Evolutionary conservation across 2,329 filamentous ascomycete species (phyloP), one percentile per base, ranked within the genome.

Genomic region (Bertia moriformis): DNA sequence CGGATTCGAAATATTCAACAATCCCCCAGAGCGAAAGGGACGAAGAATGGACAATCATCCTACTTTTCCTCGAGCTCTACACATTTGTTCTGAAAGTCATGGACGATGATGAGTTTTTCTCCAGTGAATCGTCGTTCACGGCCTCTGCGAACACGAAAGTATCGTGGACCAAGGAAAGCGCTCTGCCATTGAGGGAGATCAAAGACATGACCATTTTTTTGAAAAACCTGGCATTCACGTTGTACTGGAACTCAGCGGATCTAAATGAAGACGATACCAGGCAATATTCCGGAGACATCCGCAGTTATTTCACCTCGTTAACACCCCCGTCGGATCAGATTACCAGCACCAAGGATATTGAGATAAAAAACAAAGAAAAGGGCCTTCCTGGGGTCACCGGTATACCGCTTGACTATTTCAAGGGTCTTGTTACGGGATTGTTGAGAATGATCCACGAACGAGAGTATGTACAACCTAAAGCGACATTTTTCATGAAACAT

Each of bases 71-170:
- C 4, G 91, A 98, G 50, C 70, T 98, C 0, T 98, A 95, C 54
- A 86, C 83, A 2, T 96, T 96, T 53, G 76, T 95, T 2, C 65
- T 96, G 12, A 83, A 91, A 48, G 75, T 96, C 22, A 93, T 89
- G 54, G 91, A 98, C 48, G 91, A 98, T 45, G 89, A 96, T 47
- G 91, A 98, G 49, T 98, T 98, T 53, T 82, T 93, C 44, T 72
- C 75, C 41, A 67, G 69, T 40, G 60, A 71, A 44, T 61, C 57
- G 29, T 61, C 65, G 18, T 47, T 51, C 40, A 42, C 55, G 19
- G 47, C 61, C 15, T 47, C 56, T n/a, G 53, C 49, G 15, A 57
- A 54, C 37, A 61, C 54, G 19, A 61, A 55, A 18, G 63, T 49
- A 40, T 70, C 65, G 39, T 66, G 63, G 39, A 66, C 69, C 45